Evolutionary conservation across 148 eudicot species (phyloP), one percentile per base, ranked within the genome.

Genomic region (Pouteria glomerata): DNA sequence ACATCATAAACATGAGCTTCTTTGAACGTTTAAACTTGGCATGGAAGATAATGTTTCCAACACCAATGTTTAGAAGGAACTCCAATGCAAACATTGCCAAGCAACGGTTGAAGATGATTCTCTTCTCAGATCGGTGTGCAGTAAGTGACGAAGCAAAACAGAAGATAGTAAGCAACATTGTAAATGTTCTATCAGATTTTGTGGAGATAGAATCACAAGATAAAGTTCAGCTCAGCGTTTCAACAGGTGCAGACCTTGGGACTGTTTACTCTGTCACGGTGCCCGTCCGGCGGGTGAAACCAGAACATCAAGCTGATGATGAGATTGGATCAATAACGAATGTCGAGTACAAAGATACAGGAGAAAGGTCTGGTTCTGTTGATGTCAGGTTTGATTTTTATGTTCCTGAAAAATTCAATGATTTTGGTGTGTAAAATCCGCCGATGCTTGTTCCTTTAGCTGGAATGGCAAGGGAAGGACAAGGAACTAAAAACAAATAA

Each of bases 141-240:
- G 99, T 95, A 50, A 95, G 92, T 33, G 94, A 95, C 4, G 99
- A 95, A 76, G 99, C 97, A 34, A 95, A 92, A 71, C 83, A 79
- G 88, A 88, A 85, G 78, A 95, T 95, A 57, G 99, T 95, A 79
- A 85, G 82, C 80, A 91, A 88, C 67, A 75, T 95, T 50, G 97
- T 95, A 24, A 81, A 67, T 26, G 90, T 87, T 29, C 75, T 95
- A 47, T 95, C 99, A 14, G 99, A 92, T 73, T 92, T 84, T 53
- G 97, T 95, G 74, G 99, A 86, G 88, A 95, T 95, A 42, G 99
- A 92, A 61, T 85, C 97, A 15, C 86, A 90, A 78, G 97, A 95
- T 41, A 90, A 88, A 63, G 99, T 95, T 41, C 92, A 95, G 66
- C 80, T 95, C 29, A 89, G 73, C 37, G 94, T 95, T 39, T 90